Percentiles rank a stretch among this genome's conserved stretches.
These are phyloP conservation scores for Thraustochytrium sp. DNA, from an alignment of 352 stramenopile species.

Conservation along the genomic window DNA sequence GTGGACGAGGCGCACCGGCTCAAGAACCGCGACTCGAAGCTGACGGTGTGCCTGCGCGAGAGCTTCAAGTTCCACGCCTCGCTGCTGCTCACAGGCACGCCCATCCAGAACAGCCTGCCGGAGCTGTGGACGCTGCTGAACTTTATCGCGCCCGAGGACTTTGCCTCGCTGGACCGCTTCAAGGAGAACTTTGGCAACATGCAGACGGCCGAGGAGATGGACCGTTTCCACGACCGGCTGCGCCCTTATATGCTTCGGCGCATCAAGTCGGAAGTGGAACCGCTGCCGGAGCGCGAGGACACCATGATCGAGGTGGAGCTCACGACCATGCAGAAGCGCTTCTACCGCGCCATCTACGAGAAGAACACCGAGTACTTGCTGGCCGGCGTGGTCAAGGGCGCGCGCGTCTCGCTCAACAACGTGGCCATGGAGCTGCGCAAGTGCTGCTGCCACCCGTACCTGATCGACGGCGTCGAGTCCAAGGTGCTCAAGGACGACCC, in stretches of 20 bases:
- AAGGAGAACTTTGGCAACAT: constrained; percentile 82
- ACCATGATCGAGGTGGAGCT: constrained; percentile 99
- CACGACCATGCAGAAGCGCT: constrained; percentile 98
- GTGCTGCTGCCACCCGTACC: constrained; percentile 87
- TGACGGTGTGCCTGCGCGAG: constrained; percentile 71
- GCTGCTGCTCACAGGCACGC: constrained; percentile 80
- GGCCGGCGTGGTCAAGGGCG: constrained; percentile 38
- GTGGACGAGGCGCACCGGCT: constrained; percentile 99
- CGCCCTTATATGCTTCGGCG: constrained; percentile 71
- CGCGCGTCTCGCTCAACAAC: constrained; percentile 55
- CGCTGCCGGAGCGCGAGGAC: constrained; percentile 95
- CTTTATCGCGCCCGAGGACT: constrained; percentile 89
- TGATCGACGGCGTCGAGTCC: constrained; percentile 78
- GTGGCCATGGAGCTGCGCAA: constrained; percentile 82
- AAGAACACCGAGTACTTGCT: constrained; percentile 91
- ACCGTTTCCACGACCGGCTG: constrained; percentile 43
- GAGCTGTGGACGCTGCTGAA: constrained; percentile 99
- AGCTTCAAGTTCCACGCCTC: constrained; percentile 67
- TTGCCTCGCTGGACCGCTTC: constrained; percentile 89
- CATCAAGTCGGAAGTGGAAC: constrained; percentile 93
- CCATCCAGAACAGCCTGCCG: constrained; percentile 97
- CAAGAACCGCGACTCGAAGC: constrained; percentile 94
- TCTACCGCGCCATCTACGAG: constrained; percentile 98
- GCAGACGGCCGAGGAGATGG: constrained; percentile 37
- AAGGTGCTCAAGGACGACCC: constrained; percentile 50